Conservation (phyloP, 768 basidiomycete genomes). For the Hygrophorus pudorinus region DNA sequence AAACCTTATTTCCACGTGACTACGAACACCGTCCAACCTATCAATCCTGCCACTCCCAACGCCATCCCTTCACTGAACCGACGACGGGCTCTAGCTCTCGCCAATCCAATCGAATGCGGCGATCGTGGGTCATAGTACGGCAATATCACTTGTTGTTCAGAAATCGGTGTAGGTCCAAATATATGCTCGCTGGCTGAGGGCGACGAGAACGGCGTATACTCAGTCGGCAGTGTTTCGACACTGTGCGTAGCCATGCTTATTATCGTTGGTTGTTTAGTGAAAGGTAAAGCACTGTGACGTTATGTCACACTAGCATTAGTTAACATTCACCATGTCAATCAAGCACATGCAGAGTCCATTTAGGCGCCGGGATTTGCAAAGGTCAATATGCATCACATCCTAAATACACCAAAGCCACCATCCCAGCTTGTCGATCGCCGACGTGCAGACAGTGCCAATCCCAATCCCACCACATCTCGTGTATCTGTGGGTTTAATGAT, state of each 20-base stretch:
- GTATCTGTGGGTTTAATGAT: conserved; percentile 88
- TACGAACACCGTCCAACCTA: background rate
- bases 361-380: too few relatives aligned
- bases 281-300: too few relatives aligned
- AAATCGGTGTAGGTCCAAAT: conserved; percentile 33
- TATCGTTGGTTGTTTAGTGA: too few relatives aligned
- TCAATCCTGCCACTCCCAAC: conserved; percentile 8
- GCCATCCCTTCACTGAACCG: conserved; percentile 25
- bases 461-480: conserved; percentile 77
- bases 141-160: conserved; percentile 24
- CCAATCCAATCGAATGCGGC: conserved; percentile 18
- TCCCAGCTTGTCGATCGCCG: conserved; percentile 55
- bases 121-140: conserved; percentile 29
- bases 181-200: background rate
- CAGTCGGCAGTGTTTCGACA: too few relatives aligned
- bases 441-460: conserved; percentile 68
- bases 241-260: too few relatives aligned
- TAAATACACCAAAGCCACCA: conserved; percentile 83
- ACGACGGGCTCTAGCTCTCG: conserved; percentile 26
- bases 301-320: too few relatives aligned
- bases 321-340: too few relatives aligned
- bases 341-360: too few relatives aligned
- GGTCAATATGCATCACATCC: too few relatives aligned
- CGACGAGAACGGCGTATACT: too few relatives aligned
- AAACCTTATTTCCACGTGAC: conserved; percentile 30